phyloP scores from a whole-genome alignment of 2,329 filamentous ascomycete genomes.

The Exophiala sp. region DNA sequence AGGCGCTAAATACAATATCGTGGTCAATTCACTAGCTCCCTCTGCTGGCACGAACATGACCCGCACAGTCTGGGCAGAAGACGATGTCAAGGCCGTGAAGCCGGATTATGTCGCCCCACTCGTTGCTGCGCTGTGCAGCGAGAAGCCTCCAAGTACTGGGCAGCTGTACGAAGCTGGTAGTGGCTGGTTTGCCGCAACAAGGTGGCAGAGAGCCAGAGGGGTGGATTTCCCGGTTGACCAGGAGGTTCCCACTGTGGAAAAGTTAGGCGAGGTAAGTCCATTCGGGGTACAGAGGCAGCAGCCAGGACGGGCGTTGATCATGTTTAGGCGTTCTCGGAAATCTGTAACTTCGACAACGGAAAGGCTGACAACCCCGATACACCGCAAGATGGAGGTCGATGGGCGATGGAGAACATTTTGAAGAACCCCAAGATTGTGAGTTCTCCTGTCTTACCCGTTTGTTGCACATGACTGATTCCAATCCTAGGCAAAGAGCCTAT shows the following conservation, averaged over 20 bases:
- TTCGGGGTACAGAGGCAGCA: no score
- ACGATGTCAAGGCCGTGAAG: slow-evolving; percentile 98
- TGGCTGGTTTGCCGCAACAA: slow-evolving; percentile 84
- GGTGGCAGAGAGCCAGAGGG: slow-evolving; percentile 40
- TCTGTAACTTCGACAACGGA: slow-evolving; percentile 80
- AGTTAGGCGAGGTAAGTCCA: slow-evolving; percentile 30
- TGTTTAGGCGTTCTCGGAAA: slow-evolving; percentile 67
- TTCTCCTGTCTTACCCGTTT: background rate
- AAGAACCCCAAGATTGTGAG: slow-evolving; percentile 52
- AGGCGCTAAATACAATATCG: slow-evolving; percentile 95
- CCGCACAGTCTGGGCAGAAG: slow-evolving; percentile 85
- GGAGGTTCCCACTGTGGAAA: slow-evolving; percentile 26
- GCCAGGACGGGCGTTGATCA: background rate
- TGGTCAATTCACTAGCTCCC: slow-evolving; percentile 93
- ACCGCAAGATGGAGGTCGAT: slow-evolving; percentile 70
- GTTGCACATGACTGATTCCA: background rate
- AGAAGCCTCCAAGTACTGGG: slow-evolving; percentile 82
- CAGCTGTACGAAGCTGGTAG: slow-evolving; percentile 90
- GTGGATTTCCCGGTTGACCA: slow-evolving; percentile 30
- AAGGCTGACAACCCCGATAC: slow-evolving; percentile 82
- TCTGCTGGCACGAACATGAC: slow-evolving; percentile 97
- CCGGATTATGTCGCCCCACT: slow-evolving; percentile 95
- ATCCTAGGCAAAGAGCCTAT: background rate
- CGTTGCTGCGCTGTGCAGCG: slow-evolving; percentile 80
- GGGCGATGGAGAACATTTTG: slow-evolving; percentile 76